phyloP scores from a whole-genome alignment of 1,284 basidiomycete genomes.

The Pseudozyma sp. region DNA sequence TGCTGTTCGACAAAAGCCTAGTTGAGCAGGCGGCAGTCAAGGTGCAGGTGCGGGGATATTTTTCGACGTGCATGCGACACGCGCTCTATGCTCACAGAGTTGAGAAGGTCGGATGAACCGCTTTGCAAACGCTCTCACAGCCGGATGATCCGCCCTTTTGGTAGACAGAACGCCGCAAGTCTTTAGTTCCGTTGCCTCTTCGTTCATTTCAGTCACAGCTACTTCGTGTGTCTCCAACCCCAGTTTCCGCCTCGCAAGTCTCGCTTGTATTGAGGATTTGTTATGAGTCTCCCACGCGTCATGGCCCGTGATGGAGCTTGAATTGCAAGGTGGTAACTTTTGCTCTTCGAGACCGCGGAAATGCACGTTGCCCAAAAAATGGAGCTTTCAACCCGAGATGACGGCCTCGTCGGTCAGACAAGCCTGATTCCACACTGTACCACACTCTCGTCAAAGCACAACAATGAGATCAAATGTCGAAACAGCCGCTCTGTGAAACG shows the following conservation, averaged over 20 bases:
- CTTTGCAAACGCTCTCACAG: background rate
- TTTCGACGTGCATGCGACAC: slow-evolving; percentile 14
- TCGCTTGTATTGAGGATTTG: background rate
- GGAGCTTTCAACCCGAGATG: slow-evolving; percentile 9
- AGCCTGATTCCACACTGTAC: too few species aligned
- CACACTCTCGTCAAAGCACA: too few species aligned
- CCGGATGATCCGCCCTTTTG: background rate
- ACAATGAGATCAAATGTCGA: too few species aligned
- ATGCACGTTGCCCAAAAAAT: slow-evolving; percentile 21
- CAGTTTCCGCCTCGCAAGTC: background rate
- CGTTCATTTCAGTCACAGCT: background rate
- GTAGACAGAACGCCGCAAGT: background rate
- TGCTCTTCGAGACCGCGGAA: slow-evolving; percentile 2
- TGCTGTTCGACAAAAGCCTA: background rate
- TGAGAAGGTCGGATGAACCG: slow-evolving; percentile 5
- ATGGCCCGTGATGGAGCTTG: slow-evolving; percentile 6
- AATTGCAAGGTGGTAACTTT: background rate
- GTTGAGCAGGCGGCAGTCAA: background rate
- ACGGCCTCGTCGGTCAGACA: too few species aligned
- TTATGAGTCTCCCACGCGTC: slow-evolving; percentile 11
- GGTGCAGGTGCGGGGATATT: slow-evolving; percentile 3
- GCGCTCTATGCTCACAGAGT: background rate
- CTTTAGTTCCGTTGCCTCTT: background rate
- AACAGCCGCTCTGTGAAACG: too few species aligned
- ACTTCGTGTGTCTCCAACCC: background rate